These are phyloP conservation scores for Nicotiana noctiflora DNA, from an alignment of 257 asterid species.

Conservation along the genomic window DNA sequence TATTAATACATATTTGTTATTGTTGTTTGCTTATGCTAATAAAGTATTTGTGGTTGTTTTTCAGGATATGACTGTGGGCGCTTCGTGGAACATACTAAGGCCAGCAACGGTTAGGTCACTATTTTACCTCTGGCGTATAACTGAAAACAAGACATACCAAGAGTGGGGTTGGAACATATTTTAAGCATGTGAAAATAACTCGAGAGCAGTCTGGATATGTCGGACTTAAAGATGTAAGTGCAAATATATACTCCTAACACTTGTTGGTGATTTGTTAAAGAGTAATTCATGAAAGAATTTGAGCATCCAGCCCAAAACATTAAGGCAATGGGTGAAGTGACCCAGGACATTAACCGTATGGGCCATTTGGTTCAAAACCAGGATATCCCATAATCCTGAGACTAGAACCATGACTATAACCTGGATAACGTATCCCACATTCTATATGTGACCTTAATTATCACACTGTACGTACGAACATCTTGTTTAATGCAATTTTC, in stretches of 20 bases:
- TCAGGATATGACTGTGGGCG: slow-evolving; percentile 96
- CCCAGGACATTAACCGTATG: no score
- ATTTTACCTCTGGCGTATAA: slow-evolving; percentile 93
- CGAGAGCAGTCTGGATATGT: slow-evolving; percentile 80
- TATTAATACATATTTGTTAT: neutral
- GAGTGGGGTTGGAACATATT: slow-evolving; percentile 99
- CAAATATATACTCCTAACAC: neutral
- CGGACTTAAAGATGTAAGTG: slow-evolving; percentile 88
- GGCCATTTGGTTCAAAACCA: no score
- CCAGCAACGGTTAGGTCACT: slow-evolving; percentile 97
- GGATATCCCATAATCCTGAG: no score
- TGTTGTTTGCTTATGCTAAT: neutral
- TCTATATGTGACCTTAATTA: no score
- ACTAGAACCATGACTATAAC: no score
- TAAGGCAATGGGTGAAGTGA: no score
- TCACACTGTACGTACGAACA: no score
- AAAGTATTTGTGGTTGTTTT: neutral
- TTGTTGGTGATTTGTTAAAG: neutral
- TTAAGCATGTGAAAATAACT: slow-evolving; percentile 95
- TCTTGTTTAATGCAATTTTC: no score
- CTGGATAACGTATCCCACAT: no score
- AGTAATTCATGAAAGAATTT: neutral
- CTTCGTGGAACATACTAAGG: slow-evolving; percentile 98
- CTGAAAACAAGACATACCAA: slow-evolving; percentile 92
- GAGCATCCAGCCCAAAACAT: no score